Evolutionary conservation across 176 grass and related monocot species (phyloP).

Genomic region (Oryza nivara): DNA sequence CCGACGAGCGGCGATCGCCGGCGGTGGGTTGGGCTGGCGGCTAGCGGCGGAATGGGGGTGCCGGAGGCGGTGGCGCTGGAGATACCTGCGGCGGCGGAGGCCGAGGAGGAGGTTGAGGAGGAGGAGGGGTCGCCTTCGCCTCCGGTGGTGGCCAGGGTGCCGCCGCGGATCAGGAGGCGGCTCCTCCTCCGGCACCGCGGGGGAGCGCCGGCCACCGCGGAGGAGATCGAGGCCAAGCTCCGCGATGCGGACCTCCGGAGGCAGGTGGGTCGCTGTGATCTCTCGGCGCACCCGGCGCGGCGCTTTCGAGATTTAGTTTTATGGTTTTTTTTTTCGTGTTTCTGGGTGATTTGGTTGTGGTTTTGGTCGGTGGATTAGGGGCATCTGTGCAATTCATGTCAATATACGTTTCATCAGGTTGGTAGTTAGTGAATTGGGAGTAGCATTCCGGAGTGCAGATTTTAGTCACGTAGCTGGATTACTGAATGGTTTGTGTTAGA

Average conservation of each 20-base stretch:
- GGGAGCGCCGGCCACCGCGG: slow-evolving; percentile 48
- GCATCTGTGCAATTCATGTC: background rate
- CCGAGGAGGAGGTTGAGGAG: background rate
- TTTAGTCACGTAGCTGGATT: background rate
- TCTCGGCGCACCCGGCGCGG: background rate
- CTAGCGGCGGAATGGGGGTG: slow-evolving; percentile 30
- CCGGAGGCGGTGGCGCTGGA: slow-evolving; percentile 65
- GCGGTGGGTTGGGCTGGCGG: background rate
- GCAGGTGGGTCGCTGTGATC: slow-evolving; percentile 49
- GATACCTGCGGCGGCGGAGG: slow-evolving; percentile 54
- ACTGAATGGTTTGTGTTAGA: background rate
- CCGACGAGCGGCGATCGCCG: background rate
- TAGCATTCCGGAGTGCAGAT: background rate
- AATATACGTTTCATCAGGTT: background rate
- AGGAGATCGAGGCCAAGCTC: slow-evolving; percentile 89
- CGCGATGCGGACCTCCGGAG: slow-evolving; percentile 69
- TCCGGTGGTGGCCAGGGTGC: slow-evolving; percentile 51
- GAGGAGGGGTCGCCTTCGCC: slow-evolving; percentile 32
- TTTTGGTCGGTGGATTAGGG: background rate
- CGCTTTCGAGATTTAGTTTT: background rate
- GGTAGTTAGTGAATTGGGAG: background rate
- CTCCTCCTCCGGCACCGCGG: slow-evolving; percentile 44
- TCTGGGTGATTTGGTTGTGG: background rate
- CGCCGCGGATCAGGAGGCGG: slow-evolving; percentile 79
- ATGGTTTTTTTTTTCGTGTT: background rate